phyloP scores from a whole-genome alignment of 148 eudicot genomes.

The Rhododendron griersonianum region DNA sequence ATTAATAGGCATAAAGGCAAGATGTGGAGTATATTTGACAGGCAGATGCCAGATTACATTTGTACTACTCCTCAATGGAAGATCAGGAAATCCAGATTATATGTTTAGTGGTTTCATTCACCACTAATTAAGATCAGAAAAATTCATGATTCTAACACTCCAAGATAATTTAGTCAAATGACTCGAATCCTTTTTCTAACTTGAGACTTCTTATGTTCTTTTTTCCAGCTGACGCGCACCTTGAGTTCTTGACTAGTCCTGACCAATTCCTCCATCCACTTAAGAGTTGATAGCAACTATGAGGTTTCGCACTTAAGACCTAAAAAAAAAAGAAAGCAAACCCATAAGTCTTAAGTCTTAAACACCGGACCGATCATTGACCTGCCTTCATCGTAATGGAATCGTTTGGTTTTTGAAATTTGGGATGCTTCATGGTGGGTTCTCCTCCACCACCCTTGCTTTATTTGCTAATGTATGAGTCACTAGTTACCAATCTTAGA shows the following conservation, averaged over 20 bases:
- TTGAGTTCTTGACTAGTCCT: neutral
- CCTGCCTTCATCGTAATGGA: neutral
- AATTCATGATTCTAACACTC: neutral
- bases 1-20: neutral
- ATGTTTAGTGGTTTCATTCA: neutral
- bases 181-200: neutral
- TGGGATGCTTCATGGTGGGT: neutral
- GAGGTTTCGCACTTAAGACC: neutral
- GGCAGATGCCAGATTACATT: too few relatives aligned
- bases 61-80: neutral
- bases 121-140: neutral
- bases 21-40: neutral
- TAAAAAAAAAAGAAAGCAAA: too few relatives aligned
- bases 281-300: too few relatives aligned
- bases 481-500: neutral
- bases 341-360: neutral
- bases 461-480: neutral
- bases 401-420: neutral
- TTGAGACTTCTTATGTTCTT: neutral
- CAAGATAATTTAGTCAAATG: neutral
- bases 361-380: neutral
- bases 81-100: neutral
- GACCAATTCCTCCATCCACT: neutral
- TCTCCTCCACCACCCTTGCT: neutral
- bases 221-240: neutral